A percentile compares a stretch with the other conserved stretches of the same genome.
Conservation (phyloP, 257 asterid genomes). For the Henckelia pumila region DNA sequence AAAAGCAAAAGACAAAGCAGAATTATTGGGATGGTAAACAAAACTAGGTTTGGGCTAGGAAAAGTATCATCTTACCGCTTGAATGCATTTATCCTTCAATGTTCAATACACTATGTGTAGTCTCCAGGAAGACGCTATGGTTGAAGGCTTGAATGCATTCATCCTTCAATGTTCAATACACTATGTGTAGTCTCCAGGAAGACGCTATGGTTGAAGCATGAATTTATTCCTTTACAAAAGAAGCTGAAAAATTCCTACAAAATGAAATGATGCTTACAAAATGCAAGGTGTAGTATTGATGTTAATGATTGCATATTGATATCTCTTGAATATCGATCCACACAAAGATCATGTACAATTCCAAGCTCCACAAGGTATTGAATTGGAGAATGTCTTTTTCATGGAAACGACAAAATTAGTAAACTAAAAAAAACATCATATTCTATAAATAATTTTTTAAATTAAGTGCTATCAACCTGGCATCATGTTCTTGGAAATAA, state of each 20-base stretch:
- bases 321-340: background rate
- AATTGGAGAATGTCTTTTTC: background rate
- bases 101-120: background rate
- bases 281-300: background rate
- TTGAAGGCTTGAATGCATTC: background rate
- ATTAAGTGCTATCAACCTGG: background rate
- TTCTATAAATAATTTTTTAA: background rate
- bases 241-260: background rate
- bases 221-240: background rate
- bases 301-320: background rate
- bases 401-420: background rate
- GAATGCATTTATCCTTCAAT: background rate
- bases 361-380: background rate
- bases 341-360: background rate
- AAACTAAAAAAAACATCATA: background rate
- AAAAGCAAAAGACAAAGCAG: background rate
- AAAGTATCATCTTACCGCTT: constrained; percentile 2
- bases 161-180: background rate
- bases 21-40: background rate
- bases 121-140: background rate
- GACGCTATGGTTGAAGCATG: background rate
- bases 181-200: background rate
- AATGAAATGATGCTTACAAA: background rate
- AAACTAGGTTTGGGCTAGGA: too few relatives aligned
- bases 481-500: background rate